phyloP scores from a whole-genome alignment of 1,284 basidiomycete species.

The Neotropicomus parvogracilis region DNA sequence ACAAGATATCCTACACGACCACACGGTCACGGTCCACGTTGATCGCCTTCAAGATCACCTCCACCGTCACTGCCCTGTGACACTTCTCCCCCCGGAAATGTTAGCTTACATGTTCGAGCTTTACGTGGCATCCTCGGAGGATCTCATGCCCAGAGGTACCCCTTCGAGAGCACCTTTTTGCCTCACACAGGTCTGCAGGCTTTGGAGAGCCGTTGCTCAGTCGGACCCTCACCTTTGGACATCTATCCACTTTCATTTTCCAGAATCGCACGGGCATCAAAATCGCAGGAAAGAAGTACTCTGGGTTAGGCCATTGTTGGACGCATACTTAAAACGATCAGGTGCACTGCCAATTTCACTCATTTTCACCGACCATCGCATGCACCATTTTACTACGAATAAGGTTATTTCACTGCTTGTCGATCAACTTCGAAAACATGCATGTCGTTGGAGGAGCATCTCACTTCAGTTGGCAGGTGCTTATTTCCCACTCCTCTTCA shows the following conservation, averaged over 20 bases:
- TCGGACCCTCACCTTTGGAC: constrained; percentile 22
- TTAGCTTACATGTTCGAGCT: constrained; percentile 16
- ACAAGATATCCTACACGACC: neutral
- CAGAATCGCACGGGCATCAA: neutral
- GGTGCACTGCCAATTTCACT: constrained; percentile 18
- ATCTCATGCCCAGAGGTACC: neutral
- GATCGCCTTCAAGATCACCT: neutral
- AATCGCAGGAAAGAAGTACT: constrained; percentile 6
- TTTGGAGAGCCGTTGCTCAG: constrained; percentile 15
- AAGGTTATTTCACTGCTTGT: constrained; percentile 12
- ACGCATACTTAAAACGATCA: constrained; percentile 17
- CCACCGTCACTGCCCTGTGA: neutral
- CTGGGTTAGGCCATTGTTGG: neutral
- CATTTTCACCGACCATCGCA: constrained; percentile 18
- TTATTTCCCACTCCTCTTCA: constrained; percentile 13
- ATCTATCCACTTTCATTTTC: constrained; percentile 15
- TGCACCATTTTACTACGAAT: neutral
- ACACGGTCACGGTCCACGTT: neutral
- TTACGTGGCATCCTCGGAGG: neutral
- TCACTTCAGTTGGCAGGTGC: constrained; percentile 10
- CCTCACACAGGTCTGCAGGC: constrained; percentile 18
- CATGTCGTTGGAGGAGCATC: constrained; percentile 18
- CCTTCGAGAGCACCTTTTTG: neutral
- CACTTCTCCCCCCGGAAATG: constrained; percentile 17
- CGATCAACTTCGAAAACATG: constrained; percentile 12